These are phyloP conservation scores for Chaetomium cochliodes DNA, from an alignment of 495 filamentous ascomycete species.

Conservation along the genomic window DNA sequence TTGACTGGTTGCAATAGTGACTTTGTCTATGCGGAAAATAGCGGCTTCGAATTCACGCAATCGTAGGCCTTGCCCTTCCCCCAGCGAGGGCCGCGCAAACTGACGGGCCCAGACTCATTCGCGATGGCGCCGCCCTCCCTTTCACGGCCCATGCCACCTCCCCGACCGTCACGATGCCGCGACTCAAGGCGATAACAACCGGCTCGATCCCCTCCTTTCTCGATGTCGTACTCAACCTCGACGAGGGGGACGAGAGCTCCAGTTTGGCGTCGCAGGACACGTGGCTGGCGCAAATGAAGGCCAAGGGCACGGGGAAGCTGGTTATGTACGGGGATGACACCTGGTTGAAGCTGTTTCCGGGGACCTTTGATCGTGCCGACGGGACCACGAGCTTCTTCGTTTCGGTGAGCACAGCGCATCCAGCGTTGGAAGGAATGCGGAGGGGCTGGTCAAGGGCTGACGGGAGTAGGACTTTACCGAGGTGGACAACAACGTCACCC, in stretches of 20 bases:
- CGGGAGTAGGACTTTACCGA: constrained; percentile 85
- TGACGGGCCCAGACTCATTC: constrained; percentile 65
- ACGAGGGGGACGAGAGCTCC: constrained; percentile 86
- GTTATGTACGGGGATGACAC: constrained; percentile 98
- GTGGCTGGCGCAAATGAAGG: constrained; percentile 89
- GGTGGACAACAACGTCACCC: constrained; percentile 95
- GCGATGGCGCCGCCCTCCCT: constrained; percentile 75
- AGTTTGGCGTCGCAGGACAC: constrained; percentile 86
- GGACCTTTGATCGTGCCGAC: constrained; percentile 77
- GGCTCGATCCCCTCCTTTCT: constrained; percentile 95
- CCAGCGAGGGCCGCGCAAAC: not conserved
- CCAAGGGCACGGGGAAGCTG: constrained; percentile 65
- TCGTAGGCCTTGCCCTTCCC: constrained; percentile 54
- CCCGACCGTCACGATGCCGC: constrained; percentile 97
- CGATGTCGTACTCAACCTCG: constrained; percentile 94
- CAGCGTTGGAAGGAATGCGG: not conserved
- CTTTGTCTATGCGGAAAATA: constrained; percentile 81
- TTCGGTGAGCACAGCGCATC: constrained; percentile 63
- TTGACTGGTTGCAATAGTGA: constrained; percentile 59
- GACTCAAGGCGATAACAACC: constrained; percentile 95
- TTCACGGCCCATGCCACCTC: constrained; percentile 96
- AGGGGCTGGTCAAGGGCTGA: not conserved
- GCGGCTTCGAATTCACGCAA: constrained; percentile 88
- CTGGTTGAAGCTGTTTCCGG: constrained; percentile 95
- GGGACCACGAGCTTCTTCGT: constrained; percentile 98